Base-by-base conservation (phyloP, 352 stramenopile genomes). In the Phytophthora sansomeana region DNA sequence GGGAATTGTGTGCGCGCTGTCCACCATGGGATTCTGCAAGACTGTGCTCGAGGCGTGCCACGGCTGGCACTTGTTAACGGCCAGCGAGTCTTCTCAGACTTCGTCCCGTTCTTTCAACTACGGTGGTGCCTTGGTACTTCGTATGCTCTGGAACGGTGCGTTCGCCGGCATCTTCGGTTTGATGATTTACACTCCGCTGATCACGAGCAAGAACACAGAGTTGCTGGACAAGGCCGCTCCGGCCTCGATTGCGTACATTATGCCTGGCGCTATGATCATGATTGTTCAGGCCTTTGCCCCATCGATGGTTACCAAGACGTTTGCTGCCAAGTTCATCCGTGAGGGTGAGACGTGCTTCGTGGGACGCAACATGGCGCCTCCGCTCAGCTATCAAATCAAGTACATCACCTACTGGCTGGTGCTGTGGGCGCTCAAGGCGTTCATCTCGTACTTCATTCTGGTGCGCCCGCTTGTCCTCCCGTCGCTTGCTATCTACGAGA, bases 331-430 rank as follows among this genome's bases (percentile, higher is more conserved):
- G 59, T 91, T 91, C 51, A 79, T 91, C 28, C 80, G 83, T 43
- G 83, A 91, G 70, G 83, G 83, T 33, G 80, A 89, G 50, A 63
- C 63, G 5, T 91, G 80, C 71, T 91, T 82, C 51, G 80, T 89
- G 11, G 83, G 83, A 16, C 80, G 83, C 28, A 81, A 91, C 60
- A 91, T 91, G 80, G 69, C 83, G 36, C 83, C 78, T 36, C 78
- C 80, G n/a, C 39, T 85, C 6, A 74, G 60, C 41, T 89, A 74
- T 59, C 79, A 87, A 38, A 48, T 86, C 48, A 81, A 83, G 75
- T 91, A 91, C 64, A 89, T 89, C 39, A 78, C 65, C 10, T 92
- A 72, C 55, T 92, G 83, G 83, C 16, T 92, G 5, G 28, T 90
- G 0, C 58, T 92, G 19, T 92, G 79, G 81, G 28, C 64, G 2